These are phyloP conservation scores for Quercus tomentella DNA, from an alignment of 331 rosid species.

Conservation along the genomic window DNA sequence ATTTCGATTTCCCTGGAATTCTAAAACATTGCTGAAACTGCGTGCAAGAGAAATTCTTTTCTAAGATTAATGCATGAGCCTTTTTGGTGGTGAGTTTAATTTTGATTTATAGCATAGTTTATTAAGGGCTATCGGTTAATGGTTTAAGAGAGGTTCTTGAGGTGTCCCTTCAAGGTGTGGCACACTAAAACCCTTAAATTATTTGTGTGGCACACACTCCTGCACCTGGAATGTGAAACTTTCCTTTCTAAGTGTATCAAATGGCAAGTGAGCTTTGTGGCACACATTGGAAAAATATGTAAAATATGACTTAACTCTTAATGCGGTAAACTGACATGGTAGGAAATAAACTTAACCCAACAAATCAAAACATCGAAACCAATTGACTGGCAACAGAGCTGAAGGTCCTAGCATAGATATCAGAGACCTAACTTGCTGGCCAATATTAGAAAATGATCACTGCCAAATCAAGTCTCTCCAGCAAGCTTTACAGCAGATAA, in stretches of 20 bases:
- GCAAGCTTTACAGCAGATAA: not conserved
- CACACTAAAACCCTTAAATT: not conserved
- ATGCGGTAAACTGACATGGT: not conserved
- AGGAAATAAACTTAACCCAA: not conserved
- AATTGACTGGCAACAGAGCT: not conserved
- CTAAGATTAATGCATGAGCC: not conserved
- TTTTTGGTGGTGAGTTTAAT: not conserved
- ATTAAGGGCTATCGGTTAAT: not conserved
- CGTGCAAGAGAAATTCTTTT: too few relatives aligned
- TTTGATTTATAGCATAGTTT: not conserved
- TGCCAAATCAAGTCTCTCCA: not conserved
- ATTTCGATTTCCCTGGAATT: not conserved
- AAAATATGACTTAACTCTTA: not conserved
- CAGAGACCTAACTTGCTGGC: not conserved
- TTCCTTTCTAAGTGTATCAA: not conserved
- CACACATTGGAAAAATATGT: not conserved
- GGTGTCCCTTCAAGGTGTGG: not conserved
- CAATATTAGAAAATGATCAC: not conserved
- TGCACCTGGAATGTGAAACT: not conserved
- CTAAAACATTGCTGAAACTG: not conserved
- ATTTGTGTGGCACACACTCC: not conserved
- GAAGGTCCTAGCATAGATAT: not conserved
- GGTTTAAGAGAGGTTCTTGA: not conserved
- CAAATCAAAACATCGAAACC: not conserved
- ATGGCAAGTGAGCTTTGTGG: not conserved